These are phyloP conservation scores for Hymenoscyphus fructigenus DNA, from an alignment of 2,329 filamentous ascomycete species.

Conservation along the genomic window DNA sequence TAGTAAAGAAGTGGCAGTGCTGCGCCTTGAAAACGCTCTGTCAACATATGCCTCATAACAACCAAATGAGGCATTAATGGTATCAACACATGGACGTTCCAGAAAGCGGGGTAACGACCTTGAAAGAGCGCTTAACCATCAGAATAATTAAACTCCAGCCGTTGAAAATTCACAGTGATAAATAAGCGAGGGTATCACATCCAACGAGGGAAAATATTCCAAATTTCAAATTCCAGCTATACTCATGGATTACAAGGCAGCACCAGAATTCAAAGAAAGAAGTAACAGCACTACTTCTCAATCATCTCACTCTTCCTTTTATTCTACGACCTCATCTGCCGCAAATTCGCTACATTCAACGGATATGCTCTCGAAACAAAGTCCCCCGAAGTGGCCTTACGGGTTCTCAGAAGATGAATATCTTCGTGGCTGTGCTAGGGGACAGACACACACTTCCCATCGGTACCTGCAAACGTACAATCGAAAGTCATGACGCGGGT, in stretches of 20 bases:
- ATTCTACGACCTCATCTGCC: not conserved
- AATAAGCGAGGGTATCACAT: not conserved
- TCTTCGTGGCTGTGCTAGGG: not conserved
- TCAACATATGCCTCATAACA: constrained; percentile 1
- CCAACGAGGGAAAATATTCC: not conserved
- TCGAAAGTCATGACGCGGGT: not conserved
- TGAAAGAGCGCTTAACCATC: not conserved
- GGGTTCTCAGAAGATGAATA: not conserved
- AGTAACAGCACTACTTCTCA: not conserved
- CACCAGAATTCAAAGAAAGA: not conserved
- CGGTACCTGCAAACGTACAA: not conserved
- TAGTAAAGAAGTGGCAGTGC: not conserved
- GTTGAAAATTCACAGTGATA: not conserved
- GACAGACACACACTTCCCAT: not conserved
- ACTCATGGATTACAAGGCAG: not conserved
- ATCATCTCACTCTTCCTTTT: not conserved
- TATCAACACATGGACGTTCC: not conserved
- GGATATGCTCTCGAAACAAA: not conserved
- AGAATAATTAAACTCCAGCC: not conserved
- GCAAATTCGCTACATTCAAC: not conserved
- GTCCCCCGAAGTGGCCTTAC: not conserved
- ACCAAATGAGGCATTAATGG: not conserved
- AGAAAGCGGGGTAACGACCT: not conserved
- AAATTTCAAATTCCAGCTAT: not conserved
- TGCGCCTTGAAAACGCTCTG: not conserved